Conservation (phyloP, 306 rosid species). For the Bauhinia variegata region DNA sequence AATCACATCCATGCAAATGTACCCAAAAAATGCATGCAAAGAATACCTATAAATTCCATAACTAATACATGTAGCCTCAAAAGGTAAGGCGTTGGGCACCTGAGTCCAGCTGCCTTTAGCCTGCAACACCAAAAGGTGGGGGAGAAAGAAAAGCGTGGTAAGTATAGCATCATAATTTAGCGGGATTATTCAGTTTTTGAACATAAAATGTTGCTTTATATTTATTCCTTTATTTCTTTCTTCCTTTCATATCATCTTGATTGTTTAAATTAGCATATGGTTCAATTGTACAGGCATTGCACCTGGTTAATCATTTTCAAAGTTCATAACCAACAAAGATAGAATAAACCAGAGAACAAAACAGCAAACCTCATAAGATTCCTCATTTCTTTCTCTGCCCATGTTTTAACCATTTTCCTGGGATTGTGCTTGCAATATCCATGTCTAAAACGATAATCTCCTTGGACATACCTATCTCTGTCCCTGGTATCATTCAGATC, state of each 20-base stretch:
- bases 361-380: slow-evolving; percentile 73
- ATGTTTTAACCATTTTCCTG: slow-evolving; percentile 94
- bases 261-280: slow-evolving; percentile 10
- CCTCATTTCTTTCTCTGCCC: slow-evolving; percentile 99
- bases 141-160: slow-evolving; percentile 5
- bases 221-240: not conserved
- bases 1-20: not conserved
- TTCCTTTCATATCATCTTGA: slow-evolving; percentile 1
- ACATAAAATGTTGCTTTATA: not conserved
- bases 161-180: slow-evolving; percentile 10
- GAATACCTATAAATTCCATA: slow-evolving; percentile 90
- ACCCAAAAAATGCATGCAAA: slow-evolving; percentile 23
- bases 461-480: slow-evolving; percentile 93
- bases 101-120: slow-evolving; percentile 81
- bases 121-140: slow-evolving; percentile 48
- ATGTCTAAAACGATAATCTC: slow-evolving; percentile 80
- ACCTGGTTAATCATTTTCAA: not conserved
- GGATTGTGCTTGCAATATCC: slow-evolving; percentile 93
- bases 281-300: slow-evolving; percentile 13
- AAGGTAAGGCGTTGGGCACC: slow-evolving; percentile 70
- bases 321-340: slow-evolving; percentile 5
- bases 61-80: slow-evolving; percentile 78
- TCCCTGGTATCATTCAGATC: slow-evolving; percentile 63
- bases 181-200: not conserved
- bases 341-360: slow-evolving; percentile 1